Conservation (phyloP, 257 asterid species). For the Scutellaria minor region DNA sequence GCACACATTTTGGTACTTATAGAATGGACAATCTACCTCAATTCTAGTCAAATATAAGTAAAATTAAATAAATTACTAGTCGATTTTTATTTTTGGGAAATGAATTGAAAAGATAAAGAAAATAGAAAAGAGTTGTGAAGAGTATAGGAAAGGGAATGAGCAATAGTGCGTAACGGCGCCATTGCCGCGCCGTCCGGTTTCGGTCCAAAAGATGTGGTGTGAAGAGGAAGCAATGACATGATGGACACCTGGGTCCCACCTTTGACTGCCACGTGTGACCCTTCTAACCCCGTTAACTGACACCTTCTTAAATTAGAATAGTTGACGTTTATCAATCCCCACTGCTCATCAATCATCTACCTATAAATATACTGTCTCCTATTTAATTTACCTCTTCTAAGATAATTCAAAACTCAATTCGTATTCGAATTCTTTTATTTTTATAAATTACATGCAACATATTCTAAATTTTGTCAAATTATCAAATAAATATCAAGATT, state of each 20-base stretch:
- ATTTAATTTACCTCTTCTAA: no score
- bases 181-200: constrained; percentile 70
- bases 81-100: background rate
- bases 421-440: no score
- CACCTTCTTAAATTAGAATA: constrained; percentile 36
- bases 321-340: background rate
- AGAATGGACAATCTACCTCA: no score
- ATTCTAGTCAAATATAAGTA: no score
- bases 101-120: background rate
- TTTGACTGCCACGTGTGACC: constrained; percentile 44
- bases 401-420: no score
- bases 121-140: no score
- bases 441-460: no score
- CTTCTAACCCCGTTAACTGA: constrained; percentile 8
- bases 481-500: no score
- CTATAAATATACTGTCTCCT: background rate
- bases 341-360: background rate
- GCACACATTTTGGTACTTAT: no score
- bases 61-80: background rate
- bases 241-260: constrained; percentile 28
- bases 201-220: constrained; percentile 45
- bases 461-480: no score
- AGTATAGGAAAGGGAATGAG: constrained; percentile 31
- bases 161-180: constrained; percentile 68
- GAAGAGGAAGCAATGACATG: constrained; percentile 56